phyloP scores from a whole-genome alignment of 331 rosid species.

The Pyracantha coccinea region DNA sequence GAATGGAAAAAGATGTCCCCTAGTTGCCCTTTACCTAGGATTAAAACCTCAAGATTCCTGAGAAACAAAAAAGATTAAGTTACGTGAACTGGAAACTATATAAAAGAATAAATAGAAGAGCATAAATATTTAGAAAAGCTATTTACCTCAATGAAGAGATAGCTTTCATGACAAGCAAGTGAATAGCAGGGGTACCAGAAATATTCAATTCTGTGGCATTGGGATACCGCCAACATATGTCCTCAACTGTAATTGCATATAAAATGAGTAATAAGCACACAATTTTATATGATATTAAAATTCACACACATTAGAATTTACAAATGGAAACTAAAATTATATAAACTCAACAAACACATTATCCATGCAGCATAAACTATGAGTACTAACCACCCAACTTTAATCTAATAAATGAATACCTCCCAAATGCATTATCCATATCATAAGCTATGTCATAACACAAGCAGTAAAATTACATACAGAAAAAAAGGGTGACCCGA shows the following conservation, averaged over 20 bases:
- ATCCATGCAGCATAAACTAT: background rate
- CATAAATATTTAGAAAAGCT: background rate
- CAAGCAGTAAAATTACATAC: background rate
- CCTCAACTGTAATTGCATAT: constrained; percentile 60
- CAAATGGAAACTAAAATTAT: background rate
- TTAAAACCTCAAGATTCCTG: constrained; percentile 85
- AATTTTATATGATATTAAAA: background rate
- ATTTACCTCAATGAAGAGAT: constrained; percentile 59
- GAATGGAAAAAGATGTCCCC: constrained; percentile 77
- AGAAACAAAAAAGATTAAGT: background rate
- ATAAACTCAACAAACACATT: background rate
- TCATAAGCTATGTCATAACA: background rate
- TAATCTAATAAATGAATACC: background rate
- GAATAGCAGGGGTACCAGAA: constrained; percentile 55
- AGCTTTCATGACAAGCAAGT: constrained; percentile 68
- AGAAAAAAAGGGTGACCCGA: no score
- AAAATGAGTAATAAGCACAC: constrained; percentile 10
- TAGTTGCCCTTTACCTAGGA: constrained; percentile 72
- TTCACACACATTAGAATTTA: background rate
- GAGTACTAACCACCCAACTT: background rate
- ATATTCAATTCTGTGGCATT: constrained; percentile 83
- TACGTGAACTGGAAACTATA: background rate
- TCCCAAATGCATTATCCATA: background rate
- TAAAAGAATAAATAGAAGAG: constrained; percentile 12
- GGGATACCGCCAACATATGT: constrained; percentile 92